Evolutionary conservation across 208 protist species (phyloP).

Genomic region (Crithidia sp.): DNA sequence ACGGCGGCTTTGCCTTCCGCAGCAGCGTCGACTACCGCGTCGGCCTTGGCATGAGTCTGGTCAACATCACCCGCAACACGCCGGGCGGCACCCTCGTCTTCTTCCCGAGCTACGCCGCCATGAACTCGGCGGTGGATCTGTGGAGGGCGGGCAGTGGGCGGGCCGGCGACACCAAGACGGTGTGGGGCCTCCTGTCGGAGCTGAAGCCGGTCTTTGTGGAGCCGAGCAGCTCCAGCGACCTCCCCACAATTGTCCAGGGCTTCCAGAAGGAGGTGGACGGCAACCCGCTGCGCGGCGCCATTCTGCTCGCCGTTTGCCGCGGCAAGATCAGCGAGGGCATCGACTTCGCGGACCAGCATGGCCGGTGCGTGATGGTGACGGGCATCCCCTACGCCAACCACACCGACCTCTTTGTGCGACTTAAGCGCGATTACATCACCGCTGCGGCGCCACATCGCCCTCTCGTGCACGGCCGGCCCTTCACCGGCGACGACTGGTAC

Average conservation of each 20-base stretch:
- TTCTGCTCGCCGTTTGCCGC: constrained; percentile 97
- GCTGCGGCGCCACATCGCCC: constrained; percentile 65
- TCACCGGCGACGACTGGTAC: constrained; percentile 96
- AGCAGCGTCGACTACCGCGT: constrained; percentile 76
- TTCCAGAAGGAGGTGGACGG: constrained; percentile 81
- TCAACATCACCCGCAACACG: constrained; percentile 89
- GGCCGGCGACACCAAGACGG: constrained; percentile 47
- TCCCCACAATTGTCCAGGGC: constrained; percentile 55
- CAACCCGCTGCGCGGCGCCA: constrained; percentile 67
- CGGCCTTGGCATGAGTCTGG: constrained; percentile 81
- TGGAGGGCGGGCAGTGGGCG: constrained; percentile 67
- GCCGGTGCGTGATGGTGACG: constrained; percentile 94
- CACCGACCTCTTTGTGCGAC: constrained; percentile 88
- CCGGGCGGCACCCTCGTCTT: constrained; percentile 97
- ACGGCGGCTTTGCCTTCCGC: constrained; percentile 84
- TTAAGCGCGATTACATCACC: constrained; percentile 85
- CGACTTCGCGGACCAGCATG: constrained; percentile 96
- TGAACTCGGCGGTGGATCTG: constrained; percentile 74
- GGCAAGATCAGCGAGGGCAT: constrained; percentile 98
- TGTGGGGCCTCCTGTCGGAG: constrained; percentile 83
- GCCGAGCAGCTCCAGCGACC: constrained; percentile 56
- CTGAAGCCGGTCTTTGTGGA: constrained; percentile 91
- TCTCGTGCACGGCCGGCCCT: constrained; percentile 66
- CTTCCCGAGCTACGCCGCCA: constrained; percentile 94
- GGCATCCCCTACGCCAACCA: constrained; percentile 95